These are phyloP conservation scores for Zygotorulaspora chibaensis DNA, from an alignment of 805 yeast genomes.

Conservation along the genomic window DNA sequence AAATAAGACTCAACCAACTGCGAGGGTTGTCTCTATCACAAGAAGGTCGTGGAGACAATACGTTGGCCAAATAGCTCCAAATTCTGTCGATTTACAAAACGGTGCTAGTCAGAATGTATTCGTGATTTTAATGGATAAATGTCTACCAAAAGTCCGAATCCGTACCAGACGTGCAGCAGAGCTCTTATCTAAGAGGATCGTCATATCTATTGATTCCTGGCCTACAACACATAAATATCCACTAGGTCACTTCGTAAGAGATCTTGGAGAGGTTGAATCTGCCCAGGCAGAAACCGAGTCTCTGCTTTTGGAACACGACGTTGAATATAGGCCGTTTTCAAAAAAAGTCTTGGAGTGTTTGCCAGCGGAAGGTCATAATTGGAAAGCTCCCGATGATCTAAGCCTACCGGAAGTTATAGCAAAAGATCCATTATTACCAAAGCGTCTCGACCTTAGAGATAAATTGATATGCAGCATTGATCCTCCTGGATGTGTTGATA, in stretches of 20 bases:
- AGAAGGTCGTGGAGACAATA: constrained; percentile 94
- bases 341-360: constrained; percentile 87
- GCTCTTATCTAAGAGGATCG: constrained; percentile 83
- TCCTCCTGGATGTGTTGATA: constrained; percentile 98
- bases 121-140: constrained; percentile 82
- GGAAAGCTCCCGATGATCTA: constrained; percentile 77
- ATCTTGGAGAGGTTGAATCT: constrained; percentile 85
- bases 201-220: constrained; percentile 92
- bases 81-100: constrained; percentile 55
- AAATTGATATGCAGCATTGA: constrained; percentile 91
- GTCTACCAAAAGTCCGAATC: constrained; percentile 81
- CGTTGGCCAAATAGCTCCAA: constrained; percentile 87
- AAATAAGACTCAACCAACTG: constrained; percentile 78
- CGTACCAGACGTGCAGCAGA: constrained; percentile 82
- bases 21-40: constrained; percentile 78
- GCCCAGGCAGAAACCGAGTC: constrained; percentile 97
- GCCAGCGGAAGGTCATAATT: constrained; percentile 88
- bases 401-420: constrained; percentile 50
- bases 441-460: constrained; percentile 83
- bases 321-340: constrained; percentile 93
- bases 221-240: constrained; percentile 78
- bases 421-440: constrained; percentile 43
- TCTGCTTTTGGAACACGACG: constrained; percentile 86
- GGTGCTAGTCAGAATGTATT: constrained; percentile 75
- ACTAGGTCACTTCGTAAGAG: constrained; percentile 89